phyloP scores from a whole-genome alignment of 2,329 filamentous ascomycete genomes.

The Alternaria sp. region DNA sequence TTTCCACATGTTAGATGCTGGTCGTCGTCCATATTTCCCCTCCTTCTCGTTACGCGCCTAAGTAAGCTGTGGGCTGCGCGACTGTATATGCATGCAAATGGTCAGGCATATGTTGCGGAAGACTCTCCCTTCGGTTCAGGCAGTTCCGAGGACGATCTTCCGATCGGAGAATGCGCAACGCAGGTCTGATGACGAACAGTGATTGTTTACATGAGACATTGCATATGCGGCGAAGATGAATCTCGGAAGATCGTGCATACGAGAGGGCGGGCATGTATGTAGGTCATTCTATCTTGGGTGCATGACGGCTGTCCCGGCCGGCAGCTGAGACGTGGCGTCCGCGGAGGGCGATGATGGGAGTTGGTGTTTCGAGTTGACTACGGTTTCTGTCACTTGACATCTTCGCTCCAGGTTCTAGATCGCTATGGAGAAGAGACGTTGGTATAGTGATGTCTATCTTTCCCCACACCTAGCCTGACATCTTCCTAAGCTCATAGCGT shows the following conservation, averaged over 20 bases:
- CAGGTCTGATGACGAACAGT: slow-evolving; percentile 6
- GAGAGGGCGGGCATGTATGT: not conserved
- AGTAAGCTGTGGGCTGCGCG: not conserved
- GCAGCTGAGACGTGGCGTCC: not conserved
- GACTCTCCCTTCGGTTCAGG: not conserved
- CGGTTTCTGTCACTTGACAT: not conserved
- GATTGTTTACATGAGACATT: slow-evolving; percentile 5
- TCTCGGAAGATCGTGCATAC: slow-evolving; percentile 10
- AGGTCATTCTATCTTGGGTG: slow-evolving; percentile 8
- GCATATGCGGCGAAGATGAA: slow-evolving; percentile 5
- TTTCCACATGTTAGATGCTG: not conserved
- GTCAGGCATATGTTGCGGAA: not conserved
- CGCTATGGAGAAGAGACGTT: not conserved
- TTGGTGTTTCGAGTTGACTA: not conserved
- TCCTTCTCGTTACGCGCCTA: not conserved
- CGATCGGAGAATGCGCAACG: not conserved
- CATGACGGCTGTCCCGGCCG: not conserved
- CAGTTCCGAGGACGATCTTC: not conserved
- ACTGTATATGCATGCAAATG: not conserved
- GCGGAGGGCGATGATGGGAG: not conserved
- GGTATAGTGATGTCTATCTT: not conserved
- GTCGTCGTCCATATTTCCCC: not conserved
- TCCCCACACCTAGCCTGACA: not conserved
- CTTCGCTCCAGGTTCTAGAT: not conserved
- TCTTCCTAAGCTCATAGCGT: not conserved